Conservation (phyloP, 169 alveolate genomes). For the Cryptosporidium viatorum region DNA sequence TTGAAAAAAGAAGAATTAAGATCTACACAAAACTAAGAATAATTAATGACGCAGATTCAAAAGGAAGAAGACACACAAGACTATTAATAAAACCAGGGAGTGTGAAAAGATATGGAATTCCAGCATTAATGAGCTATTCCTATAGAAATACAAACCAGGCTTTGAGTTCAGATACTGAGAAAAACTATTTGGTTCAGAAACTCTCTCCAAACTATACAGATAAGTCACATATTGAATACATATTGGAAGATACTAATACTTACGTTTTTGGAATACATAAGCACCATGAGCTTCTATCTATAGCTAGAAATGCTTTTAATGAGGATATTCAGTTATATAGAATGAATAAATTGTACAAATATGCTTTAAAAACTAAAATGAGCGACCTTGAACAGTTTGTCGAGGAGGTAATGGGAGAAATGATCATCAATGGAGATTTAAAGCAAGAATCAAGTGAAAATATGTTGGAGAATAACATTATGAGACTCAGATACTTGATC, state of each 20-base stretch:
- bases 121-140: slow-evolving; percentile 5
- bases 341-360: slow-evolving; percentile 25
- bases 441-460: slow-evolving; percentile 22
- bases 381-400: slow-evolving; percentile 32
- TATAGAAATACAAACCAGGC: slow-evolving; percentile 3
- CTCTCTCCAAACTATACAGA: neutral
- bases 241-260: neutral
- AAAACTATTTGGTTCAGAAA: slow-evolving; percentile 8
- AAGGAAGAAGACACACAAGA: neutral
- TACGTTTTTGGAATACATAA: slow-evolving; percentile 32
- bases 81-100: neutral
- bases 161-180: neutral
- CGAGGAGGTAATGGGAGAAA: slow-evolving; percentile 69
- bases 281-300: slow-evolving; percentile 49
- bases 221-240: slow-evolving; percentile 12
- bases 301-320: slow-evolving; percentile 10
- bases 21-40: neutral
- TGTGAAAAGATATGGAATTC: slow-evolving; percentile 47
- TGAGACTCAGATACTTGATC: slow-evolving; percentile 36
- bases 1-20: slow-evolving; percentile 10
- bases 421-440: slow-evolving; percentile 48
- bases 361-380: slow-evolving; percentile 26
- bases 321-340: slow-evolving; percentile 20
- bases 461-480: slow-evolving; percentile 27
- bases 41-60: neutral